A percentile compares a stretch with the other conserved stretches of the same genome.
Evolutionary conservation across 495 filamentous ascomycete genomes (phyloP).

Genomic region (Neurospora hispaniola): DNA sequence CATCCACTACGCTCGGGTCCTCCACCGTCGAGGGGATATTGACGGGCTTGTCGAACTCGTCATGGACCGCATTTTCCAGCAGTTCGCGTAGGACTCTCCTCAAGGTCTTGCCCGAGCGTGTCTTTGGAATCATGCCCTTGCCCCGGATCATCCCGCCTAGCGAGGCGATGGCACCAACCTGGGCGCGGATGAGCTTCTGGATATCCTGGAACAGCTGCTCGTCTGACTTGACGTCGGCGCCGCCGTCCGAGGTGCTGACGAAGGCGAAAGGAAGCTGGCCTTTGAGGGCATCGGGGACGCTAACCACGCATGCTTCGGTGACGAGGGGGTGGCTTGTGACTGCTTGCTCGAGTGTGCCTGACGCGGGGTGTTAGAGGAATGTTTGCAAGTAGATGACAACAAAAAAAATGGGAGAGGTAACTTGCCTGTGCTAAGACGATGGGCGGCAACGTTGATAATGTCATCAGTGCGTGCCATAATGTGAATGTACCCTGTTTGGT

Average conservation of each 20-base stretch:
- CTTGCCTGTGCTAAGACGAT: constrained; percentile 79
- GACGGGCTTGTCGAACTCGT: constrained; percentile 39
- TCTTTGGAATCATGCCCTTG: constrained; percentile 86
- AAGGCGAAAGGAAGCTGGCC: constrained; percentile 90
- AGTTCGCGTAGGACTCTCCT: constrained; percentile 71
- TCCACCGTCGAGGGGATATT: constrained; percentile 45
- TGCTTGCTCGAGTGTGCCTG: constrained; percentile 79
- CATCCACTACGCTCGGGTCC: constrained; percentile 38
- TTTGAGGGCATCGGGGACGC: constrained; percentile 75
- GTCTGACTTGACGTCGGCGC: constrained; percentile 28
- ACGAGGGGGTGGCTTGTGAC: constrained; percentile 69
- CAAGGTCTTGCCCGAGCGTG: constrained; percentile 77
- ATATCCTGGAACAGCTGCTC: constrained; percentile 41
- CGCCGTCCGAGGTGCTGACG: constrained; percentile 38
- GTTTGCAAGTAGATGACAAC: neutral
- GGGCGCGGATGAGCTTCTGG: constrained; percentile 57
- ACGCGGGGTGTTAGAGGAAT: neutral
- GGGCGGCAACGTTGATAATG: constrained; percentile 90
- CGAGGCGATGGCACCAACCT: constrained; percentile 79
- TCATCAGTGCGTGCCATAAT: constrained; percentile 85
- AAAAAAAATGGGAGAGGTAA: neutral
- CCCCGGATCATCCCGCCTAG: constrained; percentile 78
- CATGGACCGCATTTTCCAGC: constrained; percentile 54
- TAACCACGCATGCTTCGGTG: constrained; percentile 74
- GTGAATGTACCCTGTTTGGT: constrained; percentile 71